These are phyloP conservation scores for Pestalotiopsis sp. DNA, from an alignment of 2,329 filamentous ascomycete genomes.

Conservation along the genomic window DNA sequence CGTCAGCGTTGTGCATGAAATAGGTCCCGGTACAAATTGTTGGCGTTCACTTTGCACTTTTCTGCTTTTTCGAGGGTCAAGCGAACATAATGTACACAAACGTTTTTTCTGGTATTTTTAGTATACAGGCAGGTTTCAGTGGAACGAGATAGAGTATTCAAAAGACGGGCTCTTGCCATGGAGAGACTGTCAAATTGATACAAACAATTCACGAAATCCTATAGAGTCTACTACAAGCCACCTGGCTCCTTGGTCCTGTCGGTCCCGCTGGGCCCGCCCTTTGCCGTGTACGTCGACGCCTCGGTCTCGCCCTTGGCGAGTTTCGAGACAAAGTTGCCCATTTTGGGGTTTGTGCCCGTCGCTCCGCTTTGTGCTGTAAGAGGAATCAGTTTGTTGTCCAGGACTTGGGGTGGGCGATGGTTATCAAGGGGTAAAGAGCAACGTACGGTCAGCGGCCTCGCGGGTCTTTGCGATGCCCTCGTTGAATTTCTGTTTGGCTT, in stretches of 20 bases:
- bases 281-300: background rate
- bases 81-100: conserved; percentile 1
- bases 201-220: background rate
- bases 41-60: background rate
- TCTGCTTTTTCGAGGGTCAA: background rate
- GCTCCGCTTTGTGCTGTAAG: background rate
- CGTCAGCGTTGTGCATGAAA: background rate
- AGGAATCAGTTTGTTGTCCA: too few relatives aligned
- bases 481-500: conserved; percentile 1
- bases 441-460: background rate
- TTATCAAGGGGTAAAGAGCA: background rate
- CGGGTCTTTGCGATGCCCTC: conserved; percentile 1
- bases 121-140: background rate
- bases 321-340: background rate
- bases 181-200: background rate
- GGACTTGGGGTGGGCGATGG: too few relatives aligned
- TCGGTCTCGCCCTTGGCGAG: conserved; percentile 7
- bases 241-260: conserved; percentile 2
- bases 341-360: background rate
- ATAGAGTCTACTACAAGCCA: background rate
- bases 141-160: background rate
- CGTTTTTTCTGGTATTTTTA: background rate
- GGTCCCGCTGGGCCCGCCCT: background rate
- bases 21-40: background rate
- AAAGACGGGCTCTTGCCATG: too few relatives aligned